phyloP scores from a whole-genome alignment of 1,139 yeast species.

The Candida sanyaensis region DNA sequence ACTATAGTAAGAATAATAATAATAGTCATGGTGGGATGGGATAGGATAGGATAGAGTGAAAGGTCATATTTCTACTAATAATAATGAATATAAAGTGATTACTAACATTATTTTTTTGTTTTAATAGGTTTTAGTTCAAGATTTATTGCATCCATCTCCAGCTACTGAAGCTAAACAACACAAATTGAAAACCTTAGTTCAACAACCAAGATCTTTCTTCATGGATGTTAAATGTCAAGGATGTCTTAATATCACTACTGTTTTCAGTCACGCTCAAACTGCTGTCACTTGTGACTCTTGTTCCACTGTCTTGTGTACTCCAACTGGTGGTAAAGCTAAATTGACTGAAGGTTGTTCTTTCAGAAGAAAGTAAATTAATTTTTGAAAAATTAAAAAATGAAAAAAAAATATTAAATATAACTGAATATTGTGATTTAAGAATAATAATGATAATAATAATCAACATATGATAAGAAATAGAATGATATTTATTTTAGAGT shows the following conservation, averaged over 20 bases:
- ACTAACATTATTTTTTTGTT: conserved; percentile 5
- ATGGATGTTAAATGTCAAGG: conserved; percentile 99
- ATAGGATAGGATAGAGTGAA: neutral
- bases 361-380: conserved; percentile 84
- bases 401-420: no score
- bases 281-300: conserved; percentile 99
- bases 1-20: no score
- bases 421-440: neutral
- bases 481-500: neutral
- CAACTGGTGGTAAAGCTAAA: conserved; percentile 99
- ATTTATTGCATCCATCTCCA: conserved; percentile 95
- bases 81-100: neutral
- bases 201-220: conserved; percentile 97
- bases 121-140: conserved; percentile 85
- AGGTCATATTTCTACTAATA: no score
- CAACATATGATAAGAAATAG: neutral
- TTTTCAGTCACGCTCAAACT: conserved; percentile 99
- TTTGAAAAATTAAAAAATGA: no score
- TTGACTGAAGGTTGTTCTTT: conserved; percentile 98
- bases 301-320: conserved; percentile 96
- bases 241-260: conserved; percentile 97
- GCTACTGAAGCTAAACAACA: conserved; percentile 94
- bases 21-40: no score
- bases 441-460: neutral
- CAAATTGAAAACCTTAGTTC: conserved; percentile 96